Percentiles rank a stretch among this genome's conserved stretches.
Evolutionary conservation across 2,329 filamentous ascomycete genomes (phyloP).

Genomic region (Cryphonectria carpinicola): DNA sequence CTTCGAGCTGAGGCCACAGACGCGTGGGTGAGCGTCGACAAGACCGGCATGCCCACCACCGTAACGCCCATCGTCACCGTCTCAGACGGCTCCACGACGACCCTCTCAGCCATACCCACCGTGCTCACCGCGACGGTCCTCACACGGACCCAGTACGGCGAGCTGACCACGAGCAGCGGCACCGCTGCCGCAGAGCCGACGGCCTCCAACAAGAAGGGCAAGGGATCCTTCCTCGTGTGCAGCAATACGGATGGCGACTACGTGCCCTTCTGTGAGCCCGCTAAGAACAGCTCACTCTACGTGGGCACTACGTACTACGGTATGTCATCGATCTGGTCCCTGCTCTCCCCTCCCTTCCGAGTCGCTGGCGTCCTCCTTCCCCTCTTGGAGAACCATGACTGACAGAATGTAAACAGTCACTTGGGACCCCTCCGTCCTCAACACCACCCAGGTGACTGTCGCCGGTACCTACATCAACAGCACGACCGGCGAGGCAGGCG

Average conservation of each 20-base stretch:
- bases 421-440: slow-evolving; percentile 59
- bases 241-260: slow-evolving; percentile 50
- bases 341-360: background rate
- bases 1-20: slow-evolving; percentile 36
- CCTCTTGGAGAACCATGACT: slow-evolving; percentile 14
- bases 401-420: slow-evolving; percentile 48
- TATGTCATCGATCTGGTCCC: slow-evolving; percentile 36
- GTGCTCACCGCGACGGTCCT: slow-evolving; percentile 45
- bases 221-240: slow-evolving; percentile 56
- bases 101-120: slow-evolving; percentile 44
- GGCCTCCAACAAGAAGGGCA: slow-evolving; percentile 47
- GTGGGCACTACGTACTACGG: slow-evolving; percentile 56
- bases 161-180: slow-evolving; percentile 42
- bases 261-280: slow-evolving; percentile 58
- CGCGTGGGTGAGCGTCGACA: slow-evolving; percentile 57
- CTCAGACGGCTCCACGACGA: slow-evolving; percentile 46
- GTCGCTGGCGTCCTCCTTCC: background rate
- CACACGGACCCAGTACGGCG: slow-evolving; percentile 39
- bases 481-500: slow-evolving; percentile 34
- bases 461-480: slow-evolving; percentile 47
- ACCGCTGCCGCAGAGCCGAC: slow-evolving; percentile 47
- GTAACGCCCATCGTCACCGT: slow-evolving; percentile 54
- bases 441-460: slow-evolving; percentile 44
- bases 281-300: slow-evolving; percentile 47
- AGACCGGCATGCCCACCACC: slow-evolving; percentile 51